Percentiles rank a stretch among this genome's conserved stretches.
Evolutionary conservation across 805 yeast genomes (phyloP).

Genomic region (Yamadazyma sp.): DNA sequence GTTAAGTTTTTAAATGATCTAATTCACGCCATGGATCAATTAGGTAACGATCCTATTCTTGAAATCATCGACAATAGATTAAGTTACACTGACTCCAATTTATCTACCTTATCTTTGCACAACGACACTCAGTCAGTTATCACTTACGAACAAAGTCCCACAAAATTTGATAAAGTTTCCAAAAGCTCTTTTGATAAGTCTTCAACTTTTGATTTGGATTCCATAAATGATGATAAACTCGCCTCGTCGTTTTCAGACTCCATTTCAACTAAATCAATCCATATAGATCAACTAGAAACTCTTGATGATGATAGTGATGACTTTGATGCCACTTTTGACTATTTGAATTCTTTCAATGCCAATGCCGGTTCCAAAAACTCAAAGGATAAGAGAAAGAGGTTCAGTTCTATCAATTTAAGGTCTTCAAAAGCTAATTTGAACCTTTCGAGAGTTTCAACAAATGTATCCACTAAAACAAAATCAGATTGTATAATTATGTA

Average conservation of each 20-base stretch:
- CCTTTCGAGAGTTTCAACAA: slow-evolving; percentile 1
- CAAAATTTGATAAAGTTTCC: not conserved
- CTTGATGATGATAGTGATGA: slow-evolving; percentile 7
- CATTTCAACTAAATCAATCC: not conserved
- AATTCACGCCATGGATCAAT: slow-evolving; percentile 1
- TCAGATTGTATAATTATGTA: slow-evolving; percentile 12
- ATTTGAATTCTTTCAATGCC: slow-evolving; percentile 18
- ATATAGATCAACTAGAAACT: slow-evolving; percentile 3
- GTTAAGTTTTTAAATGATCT: slow-evolving; percentile 10
- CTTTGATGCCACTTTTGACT: slow-evolving; percentile 23
- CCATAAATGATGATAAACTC: not conserved
- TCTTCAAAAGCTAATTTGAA: slow-evolving; percentile 2
- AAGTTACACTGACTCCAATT: slow-evolving; percentile 13
- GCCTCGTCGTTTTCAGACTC: not conserved
- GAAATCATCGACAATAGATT: slow-evolving; percentile 6
- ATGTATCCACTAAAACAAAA: not conserved
- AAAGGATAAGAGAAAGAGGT: not conserved
- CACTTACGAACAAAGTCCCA: slow-evolving; percentile 4
- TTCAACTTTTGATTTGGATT: not conserved
- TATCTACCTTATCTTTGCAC: slow-evolving; percentile 11
- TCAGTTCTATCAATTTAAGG: not conserved
- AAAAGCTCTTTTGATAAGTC: slow-evolving; percentile 1
- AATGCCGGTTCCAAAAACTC: not conserved
- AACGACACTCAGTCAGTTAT: slow-evolving; percentile 6
- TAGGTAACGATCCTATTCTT: slow-evolving; percentile 8